Evolutionary conservation across 225 moss, liverwort and hornwort species (phyloP), one percentile per base, ranked within the genome.

Genomic region (Climacium dendroides): DNA sequence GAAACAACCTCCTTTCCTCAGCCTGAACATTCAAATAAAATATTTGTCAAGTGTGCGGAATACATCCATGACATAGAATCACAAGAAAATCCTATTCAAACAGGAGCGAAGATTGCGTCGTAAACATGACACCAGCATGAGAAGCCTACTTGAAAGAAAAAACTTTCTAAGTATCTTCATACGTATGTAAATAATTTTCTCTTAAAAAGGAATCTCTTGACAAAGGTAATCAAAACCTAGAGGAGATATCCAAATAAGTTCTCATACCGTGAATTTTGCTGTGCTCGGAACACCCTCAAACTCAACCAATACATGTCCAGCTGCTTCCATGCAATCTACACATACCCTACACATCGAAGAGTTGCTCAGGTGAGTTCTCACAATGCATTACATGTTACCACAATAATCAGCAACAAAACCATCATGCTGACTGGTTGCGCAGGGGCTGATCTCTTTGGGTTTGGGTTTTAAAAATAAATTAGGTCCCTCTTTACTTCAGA

Each of bases 321-420:
- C 92, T 85, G 92, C 88, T 90, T 93, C 92, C 92, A 93, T 67
- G 78, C 85, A 88, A 87, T 93, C 92, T 52, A 92, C 90, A 83
- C 89, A 93, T 35, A 71, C 82, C 78, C 92, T 93, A 74, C 79
- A 79, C 79, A 69, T 77, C 84, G 34, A 74, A 65, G 22, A 78
- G 57, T 83, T 86, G 78, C 66, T 83, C 79, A 77, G 55, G 39
- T 57, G 60, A 45, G 45, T 73, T 59, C 73, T 84, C 41, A 65
- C 54, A 85, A 72, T 61, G 45, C 47, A 24, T 71, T 87, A 63
- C 50, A 48, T 41, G 67, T 60, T 60, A 23, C 35, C 77, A 70
- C 41, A 70, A 41, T 14, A 41, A 69, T 54, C 28, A 64, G 37
- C 37, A 54, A 63, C 37, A 67, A 89, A 62, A 28, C 15, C 24